phyloP scores from a whole-genome alignment of 2,329 filamentous ascomycete species.

The Curvularia eragrostidis region DNA sequence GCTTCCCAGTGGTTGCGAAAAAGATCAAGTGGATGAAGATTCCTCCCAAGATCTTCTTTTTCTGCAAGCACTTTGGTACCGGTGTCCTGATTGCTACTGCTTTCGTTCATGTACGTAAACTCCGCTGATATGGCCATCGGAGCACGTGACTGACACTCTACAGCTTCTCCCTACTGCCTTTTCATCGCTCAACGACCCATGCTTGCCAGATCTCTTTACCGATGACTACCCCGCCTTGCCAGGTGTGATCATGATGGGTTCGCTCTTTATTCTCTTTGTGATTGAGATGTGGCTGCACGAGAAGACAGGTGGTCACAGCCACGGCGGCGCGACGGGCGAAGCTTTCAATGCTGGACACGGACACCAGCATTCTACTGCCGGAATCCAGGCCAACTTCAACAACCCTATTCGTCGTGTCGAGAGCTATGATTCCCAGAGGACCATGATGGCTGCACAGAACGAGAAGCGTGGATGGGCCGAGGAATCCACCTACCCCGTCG shows the following conservation, averaged over 20 bases:
- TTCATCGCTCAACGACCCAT: slow-evolving; percentile 53
- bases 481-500: slow-evolving; percentile 33
- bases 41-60: slow-evolving; percentile 64
- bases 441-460: slow-evolving; percentile 41
- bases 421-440: slow-evolving; percentile 48
- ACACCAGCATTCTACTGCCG: slow-evolving; percentile 22
- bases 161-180: slow-evolving; percentile 67
- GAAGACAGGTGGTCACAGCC: slow-evolving; percentile 65
- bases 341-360: slow-evolving; percentile 44
- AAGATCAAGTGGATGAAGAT: slow-evolving; percentile 66
- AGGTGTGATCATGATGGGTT: slow-evolving; percentile 70
- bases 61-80: slow-evolving; percentile 70
- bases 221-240: slow-evolving; percentile 67
- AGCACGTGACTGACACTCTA: not conserved
- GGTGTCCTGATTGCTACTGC: slow-evolving; percentile 86
- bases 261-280: slow-evolving; percentile 67
- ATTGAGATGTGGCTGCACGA: slow-evolving; percentile 67
- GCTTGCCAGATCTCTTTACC: slow-evolving; percentile 66
- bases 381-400: slow-evolving; percentile 42
- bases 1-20: slow-evolving; percentile 51
- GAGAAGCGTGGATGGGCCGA: slow-evolving; percentile 48
- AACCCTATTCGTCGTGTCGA: slow-evolving; percentile 38
- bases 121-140: not conserved
- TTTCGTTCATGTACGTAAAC: slow-evolving; percentile 69
- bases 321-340: slow-evolving; percentile 62